phyloP scores from a whole-genome alignment of 768 basidiomycete species.

The Tremella yokohamensis region DNA sequence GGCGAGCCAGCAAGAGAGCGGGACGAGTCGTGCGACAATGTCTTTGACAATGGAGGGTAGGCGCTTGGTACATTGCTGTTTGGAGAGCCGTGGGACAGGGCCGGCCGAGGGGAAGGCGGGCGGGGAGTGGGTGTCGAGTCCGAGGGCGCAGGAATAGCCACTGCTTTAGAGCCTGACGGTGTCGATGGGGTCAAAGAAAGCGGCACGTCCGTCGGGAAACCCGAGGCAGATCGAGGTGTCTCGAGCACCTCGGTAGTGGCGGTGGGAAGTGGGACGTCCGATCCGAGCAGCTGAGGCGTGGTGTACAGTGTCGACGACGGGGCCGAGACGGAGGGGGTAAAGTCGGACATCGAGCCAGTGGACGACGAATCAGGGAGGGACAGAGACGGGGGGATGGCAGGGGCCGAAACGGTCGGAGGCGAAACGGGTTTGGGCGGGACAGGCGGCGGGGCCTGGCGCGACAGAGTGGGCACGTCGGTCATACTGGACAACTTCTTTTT shows the following conservation, averaged over 20 bases:
- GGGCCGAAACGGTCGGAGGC: not conserved
- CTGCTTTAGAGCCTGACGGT: too few relatives aligned
- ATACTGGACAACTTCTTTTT: not conserved
- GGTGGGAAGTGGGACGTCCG: too few relatives aligned
- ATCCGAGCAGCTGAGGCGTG: too few relatives aligned
- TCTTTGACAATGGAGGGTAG: conserved; percentile 8
- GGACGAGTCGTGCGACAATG: conserved; percentile 5
- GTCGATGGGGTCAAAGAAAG: too few relatives aligned
- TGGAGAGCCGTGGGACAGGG: not conserved
- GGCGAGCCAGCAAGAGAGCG: conserved; percentile 9
- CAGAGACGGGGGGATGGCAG: not conserved
- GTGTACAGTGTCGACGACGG: too few relatives aligned
- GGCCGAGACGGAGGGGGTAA: too few relatives aligned
- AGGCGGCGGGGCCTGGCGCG: not conserved
- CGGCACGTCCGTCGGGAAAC: too few relatives aligned
- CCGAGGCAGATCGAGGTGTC: too few relatives aligned
- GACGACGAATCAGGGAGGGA: not conserved
- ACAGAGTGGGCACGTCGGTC: too few relatives aligned
- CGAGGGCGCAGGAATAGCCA: not conserved
- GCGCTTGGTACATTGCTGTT: not conserved
- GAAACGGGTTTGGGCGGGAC: not conserved
- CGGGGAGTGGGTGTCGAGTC: conserved; percentile 1
- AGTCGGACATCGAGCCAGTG: not conserved
- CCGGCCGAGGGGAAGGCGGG: not conserved
- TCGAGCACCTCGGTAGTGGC: too few relatives aligned